Percentiles rank a stretch among this genome's conserved stretches.
These are phyloP conservation scores for Aspergillus jensenii DNA, from an alignment of 2,329 filamentous ascomycete genomes.

Conservation along the genomic window DNA sequence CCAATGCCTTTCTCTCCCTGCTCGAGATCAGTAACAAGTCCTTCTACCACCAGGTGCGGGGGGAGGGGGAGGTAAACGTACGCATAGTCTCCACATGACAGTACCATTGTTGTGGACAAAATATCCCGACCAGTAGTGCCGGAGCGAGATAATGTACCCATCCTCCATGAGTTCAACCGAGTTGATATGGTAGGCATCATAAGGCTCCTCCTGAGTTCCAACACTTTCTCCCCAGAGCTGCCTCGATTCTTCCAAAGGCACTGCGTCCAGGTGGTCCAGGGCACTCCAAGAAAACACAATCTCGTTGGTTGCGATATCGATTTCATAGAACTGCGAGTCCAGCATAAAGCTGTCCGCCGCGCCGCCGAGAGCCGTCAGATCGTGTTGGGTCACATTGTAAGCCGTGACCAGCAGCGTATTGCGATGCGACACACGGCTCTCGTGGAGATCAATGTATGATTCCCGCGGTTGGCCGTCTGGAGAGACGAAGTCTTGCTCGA, in stretches of 20 bases:
- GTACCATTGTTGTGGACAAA: slow-evolving; percentile 31
- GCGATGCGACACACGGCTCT: slow-evolving; percentile 32
- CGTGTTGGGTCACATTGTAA: slow-evolving; percentile 34
- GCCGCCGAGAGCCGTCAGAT: slow-evolving; percentile 32
- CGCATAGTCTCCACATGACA: slow-evolving; percentile 29
- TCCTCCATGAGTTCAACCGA: slow-evolving; percentile 32
- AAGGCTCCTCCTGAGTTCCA: slow-evolving; percentile 26
- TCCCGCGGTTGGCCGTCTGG: slow-evolving; percentile 19
- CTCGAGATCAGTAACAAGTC: not conserved
- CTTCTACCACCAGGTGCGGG: not conserved
- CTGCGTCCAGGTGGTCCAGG: slow-evolving; percentile 30
- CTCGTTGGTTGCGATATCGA: slow-evolving; percentile 35
- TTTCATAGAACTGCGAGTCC: slow-evolving; percentile 35
- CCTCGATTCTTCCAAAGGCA: slow-evolving; percentile 29
- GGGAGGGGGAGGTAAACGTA: slow-evolving; percentile 6
- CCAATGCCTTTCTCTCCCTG: slow-evolving; percentile 26
- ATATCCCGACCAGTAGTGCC: slow-evolving; percentile 36
- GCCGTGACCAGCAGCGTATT: slow-evolving; percentile 38
- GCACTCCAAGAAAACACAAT: slow-evolving; percentile 35
- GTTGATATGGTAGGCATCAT: slow-evolving; percentile 40
- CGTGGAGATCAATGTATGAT: slow-evolving; percentile 38
- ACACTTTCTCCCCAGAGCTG: slow-evolving; percentile 22
- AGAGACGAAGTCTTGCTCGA: slow-evolving; percentile 26
- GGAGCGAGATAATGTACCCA: slow-evolving; percentile 36
- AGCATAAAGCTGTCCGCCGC: slow-evolving; percentile 31